Base-by-base conservation (phyloP, 306 rosid species). In the Fragaria vesca region DNA sequence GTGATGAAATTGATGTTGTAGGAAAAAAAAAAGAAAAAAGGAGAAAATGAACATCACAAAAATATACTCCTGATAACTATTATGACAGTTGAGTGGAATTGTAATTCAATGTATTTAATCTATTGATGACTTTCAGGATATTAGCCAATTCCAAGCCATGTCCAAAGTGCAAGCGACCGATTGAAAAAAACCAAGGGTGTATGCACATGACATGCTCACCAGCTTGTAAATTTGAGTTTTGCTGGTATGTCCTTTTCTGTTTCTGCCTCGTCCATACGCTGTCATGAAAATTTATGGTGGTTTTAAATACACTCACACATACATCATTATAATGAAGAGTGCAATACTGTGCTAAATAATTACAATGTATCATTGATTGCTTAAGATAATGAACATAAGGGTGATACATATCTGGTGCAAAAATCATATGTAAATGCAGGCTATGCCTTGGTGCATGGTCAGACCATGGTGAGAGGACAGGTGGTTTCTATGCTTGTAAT, bases 161-260 rank as follows among this genome's bases (percentile, higher is more conserved):
- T 79, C 98, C 98, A 69, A 93, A 91, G 81, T 93, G 98, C 87
- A 93, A 91, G 83, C 88, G 97, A 42, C 97, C 97, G 0, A 93
- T 93, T 77, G 93, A 88, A 77, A 93, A 93, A 86, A 91, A 93
- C 83, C 93, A 89, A 82, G 98, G 98, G 21, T 93, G 98, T 79
- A 93, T 89, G 97, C 98, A 91, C 86, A 93, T 93, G 81, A 93
- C 94, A 0, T 93, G 98, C 83, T 88, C 97, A 10, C 97, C 97
- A n/a, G 93, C 96, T 26, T 93, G 97, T 76, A 89, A 90, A 89
- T 89, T 87, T 79, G 94, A 93, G 79, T 93, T 91, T 85, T 93
- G 97, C 88, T 91, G 97, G 98, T 93, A 89, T 76, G 87, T 16
- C 16, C 8, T 36, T 20, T 58, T 40, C 68, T 24, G 3, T 62